Evolutionary conservation across 495 filamentous ascomycete genomes (phyloP).

Genomic region (Pyrenula massariospora): DNA sequence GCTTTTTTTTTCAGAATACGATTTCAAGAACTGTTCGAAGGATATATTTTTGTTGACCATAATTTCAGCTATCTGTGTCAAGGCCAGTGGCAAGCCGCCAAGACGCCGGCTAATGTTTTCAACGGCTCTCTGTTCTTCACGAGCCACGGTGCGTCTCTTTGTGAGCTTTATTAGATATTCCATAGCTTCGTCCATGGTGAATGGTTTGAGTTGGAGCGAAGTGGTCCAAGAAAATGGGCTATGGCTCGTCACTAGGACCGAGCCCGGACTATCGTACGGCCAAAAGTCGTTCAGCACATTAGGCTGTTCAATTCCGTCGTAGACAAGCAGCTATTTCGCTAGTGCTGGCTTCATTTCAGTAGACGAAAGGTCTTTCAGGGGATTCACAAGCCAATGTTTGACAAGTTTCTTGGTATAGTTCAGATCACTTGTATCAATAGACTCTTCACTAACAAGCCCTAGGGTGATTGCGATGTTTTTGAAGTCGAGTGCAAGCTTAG

Average conservation of each 20-base stretch:
- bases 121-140: constrained; percentile 1
- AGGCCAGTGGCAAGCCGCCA: constrained; percentile 26
- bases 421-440: constrained; percentile 13
- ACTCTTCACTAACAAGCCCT: constrained; percentile 14
- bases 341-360: constrained; percentile 6
- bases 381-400: constrained; percentile 23
- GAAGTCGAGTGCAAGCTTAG: constrained; percentile 19
- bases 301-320: constrained; percentile 25
- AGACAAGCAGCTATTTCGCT: constrained; percentile 26
- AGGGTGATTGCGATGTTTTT: constrained; percentile 18
- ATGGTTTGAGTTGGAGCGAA: constrained; percentile 6
- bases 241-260: constrained; percentile 25
- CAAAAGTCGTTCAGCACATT: constrained; percentile 20
- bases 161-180: background rate
- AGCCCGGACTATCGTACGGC: constrained; percentile 17
- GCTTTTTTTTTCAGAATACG: constrained; percentile 16
- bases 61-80: constrained; percentile 29
- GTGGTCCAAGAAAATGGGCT: constrained; percentile 4
- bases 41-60: constrained; percentile 15
- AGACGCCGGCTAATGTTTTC: constrained; percentile 5
- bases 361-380: constrained; percentile 8
- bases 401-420: constrained; percentile 18
- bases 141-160: background rate
- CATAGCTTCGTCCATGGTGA: background rate
- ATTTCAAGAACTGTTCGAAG: constrained; percentile 15